phyloP scores from a whole-genome alignment of 305 asterid genomes.

The Fraxinus angustifolia region DNA sequence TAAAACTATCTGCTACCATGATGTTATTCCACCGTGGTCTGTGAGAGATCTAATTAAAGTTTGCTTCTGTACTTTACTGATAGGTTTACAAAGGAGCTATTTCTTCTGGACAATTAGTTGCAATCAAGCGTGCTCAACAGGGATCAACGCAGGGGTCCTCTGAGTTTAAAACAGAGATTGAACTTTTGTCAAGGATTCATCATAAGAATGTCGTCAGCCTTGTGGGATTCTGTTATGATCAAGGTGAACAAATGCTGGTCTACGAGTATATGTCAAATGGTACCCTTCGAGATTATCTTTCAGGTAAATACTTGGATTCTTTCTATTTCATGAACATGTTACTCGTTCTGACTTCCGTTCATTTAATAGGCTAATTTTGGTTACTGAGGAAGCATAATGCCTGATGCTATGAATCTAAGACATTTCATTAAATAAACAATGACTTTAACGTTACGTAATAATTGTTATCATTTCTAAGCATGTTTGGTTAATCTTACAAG shows the following conservation, averaged over 20 bases:
- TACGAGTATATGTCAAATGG: conserved; percentile 84
- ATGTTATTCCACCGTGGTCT: neutral
- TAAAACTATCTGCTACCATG: neutral
- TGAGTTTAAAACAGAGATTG: conserved; percentile 93
- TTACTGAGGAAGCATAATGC: neutral
- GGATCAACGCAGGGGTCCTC: conserved; percentile 91
- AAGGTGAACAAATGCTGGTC: conserved; percentile 88
- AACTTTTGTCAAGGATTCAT: conserved; percentile 88
- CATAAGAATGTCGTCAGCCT: conserved; percentile 88
- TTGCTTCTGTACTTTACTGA: conserved; percentile 7
- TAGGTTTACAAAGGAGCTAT: conserved; percentile 78
- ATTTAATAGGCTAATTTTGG: neutral
- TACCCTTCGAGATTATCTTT: conserved; percentile 66
- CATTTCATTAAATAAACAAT: neutral
- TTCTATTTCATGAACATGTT: neutral
- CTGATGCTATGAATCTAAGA: neutral
- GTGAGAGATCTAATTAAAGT: neutral
- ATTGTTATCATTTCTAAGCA: neutral
- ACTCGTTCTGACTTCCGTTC: neutral
- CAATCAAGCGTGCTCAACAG: conserved; percentile 87
- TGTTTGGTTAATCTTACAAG: neutral
- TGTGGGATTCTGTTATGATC: conserved; percentile 90
- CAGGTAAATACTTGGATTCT: conserved; percentile 40
- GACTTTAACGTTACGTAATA: neutral
- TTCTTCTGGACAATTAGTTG: conserved; percentile 58